Conservation (phyloP, 2,329 filamentous ascomycete species). For the Polychaeton citri region DNA sequence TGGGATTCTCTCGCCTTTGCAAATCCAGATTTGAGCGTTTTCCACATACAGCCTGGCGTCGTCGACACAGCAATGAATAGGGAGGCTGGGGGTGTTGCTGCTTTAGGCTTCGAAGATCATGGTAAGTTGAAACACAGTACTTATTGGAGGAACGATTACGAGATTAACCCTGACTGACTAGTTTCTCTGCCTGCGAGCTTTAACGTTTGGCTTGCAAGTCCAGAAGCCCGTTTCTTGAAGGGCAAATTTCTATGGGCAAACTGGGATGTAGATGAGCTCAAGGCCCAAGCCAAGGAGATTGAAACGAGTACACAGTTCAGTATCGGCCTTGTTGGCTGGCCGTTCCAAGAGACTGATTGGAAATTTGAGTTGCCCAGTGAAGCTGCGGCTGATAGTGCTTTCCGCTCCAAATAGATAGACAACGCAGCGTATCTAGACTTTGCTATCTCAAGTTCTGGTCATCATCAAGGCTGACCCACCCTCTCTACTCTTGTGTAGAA, state of each 20-base stretch:
- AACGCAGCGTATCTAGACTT: too few relatives aligned
- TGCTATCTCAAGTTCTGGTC: too few relatives aligned
- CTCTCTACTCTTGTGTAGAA: too few relatives aligned
- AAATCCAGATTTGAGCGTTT: background rate
- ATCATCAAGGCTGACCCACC: too few relatives aligned
- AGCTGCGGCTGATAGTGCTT: too few relatives aligned
- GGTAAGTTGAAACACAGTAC: background rate
- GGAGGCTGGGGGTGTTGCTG: background rate
- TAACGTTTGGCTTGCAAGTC: slow-evolving; percentile 25
- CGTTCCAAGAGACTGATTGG: too few relatives aligned
- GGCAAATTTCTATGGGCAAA: slow-evolving; percentile 25
- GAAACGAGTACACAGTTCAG: background rate
- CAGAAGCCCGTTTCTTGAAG: slow-evolving; percentile 27
- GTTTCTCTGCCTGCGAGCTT: slow-evolving; percentile 13
- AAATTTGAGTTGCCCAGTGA: too few relatives aligned
- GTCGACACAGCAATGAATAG: slow-evolving; percentile 4
- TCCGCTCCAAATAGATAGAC: too few relatives aligned
- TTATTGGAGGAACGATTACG: background rate
- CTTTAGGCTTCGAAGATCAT: background rate
- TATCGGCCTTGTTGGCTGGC: background rate
- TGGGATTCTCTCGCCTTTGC: too few relatives aligned
- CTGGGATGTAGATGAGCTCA: slow-evolving; percentile 31
- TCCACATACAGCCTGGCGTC: slow-evolving; percentile 6
- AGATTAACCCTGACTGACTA: background rate
- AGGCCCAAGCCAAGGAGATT: background rate